phyloP scores from a whole-genome alignment of 169 alveolate species.

The Toxoplasma gondii region DNA sequence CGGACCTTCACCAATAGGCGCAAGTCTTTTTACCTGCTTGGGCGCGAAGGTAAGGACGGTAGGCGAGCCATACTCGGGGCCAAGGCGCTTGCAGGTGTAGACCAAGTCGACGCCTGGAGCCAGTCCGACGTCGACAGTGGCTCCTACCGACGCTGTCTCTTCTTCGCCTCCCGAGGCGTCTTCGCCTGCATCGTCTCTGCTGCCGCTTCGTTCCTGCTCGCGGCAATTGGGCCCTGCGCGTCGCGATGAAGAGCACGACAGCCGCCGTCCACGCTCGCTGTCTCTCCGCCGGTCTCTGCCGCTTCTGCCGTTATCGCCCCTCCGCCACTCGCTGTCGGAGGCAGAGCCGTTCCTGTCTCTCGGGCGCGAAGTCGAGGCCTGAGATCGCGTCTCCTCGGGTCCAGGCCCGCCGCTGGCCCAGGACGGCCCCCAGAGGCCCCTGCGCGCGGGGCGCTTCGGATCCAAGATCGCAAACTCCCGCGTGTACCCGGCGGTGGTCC shows the following conservation, averaged over 20 bases:
- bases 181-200: neutral
- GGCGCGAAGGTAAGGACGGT: neutral
- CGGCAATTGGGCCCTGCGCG: neutral
- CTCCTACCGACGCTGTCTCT: neutral
- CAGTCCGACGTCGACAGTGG: neutral
- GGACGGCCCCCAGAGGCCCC: neutral
- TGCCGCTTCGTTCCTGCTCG: neutral
- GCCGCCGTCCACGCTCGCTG: neutral
- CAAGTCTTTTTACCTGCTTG: slow-evolving; percentile 27
- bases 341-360: neutral
- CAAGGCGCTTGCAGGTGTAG: slow-evolving; percentile 6
- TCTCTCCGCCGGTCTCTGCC: neutral
- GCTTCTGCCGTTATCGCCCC: slow-evolving; percentile 1
- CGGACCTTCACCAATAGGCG: no score
- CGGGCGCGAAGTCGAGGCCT: neutral
- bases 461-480: neutral
- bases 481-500: neutral
- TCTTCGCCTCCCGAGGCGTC: neutral
- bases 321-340: neutral
- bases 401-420: neutral
- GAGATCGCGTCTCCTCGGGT: neutral
- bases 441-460: neutral
- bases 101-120: slow-evolving; percentile 23
- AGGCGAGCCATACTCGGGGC: neutral
- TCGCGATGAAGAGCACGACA: neutral